Evolutionary conservation across 2,329 filamentous ascomycete species (phyloP).

Genomic region (Ophiosphaerella herpotricha): DNA sequence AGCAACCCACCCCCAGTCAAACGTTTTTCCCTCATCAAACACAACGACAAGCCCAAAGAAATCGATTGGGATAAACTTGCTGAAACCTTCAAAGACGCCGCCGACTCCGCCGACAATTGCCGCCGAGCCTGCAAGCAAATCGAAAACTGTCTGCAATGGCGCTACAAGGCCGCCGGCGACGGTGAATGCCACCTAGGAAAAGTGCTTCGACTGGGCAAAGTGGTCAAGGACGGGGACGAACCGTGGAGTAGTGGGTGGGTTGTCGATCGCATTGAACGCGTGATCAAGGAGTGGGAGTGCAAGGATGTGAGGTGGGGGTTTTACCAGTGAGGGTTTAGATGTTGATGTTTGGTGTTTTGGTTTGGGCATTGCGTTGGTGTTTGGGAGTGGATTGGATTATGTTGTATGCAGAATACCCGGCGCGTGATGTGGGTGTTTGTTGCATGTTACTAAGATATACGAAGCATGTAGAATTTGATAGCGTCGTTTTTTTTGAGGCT

Average conservation of each 20-base stretch:
- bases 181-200: conserved; percentile 42
- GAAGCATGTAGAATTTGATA: too few relatives aligned
- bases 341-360: too few relatives aligned
- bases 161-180: conserved; percentile 25
- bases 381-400: too few relatives aligned
- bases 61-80: conserved; percentile 23
- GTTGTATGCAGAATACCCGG: too few relatives aligned
- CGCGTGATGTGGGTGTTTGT: too few relatives aligned
- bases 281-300: conserved; percentile 32
- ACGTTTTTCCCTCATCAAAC: too few relatives aligned
- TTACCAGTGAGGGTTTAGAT: conserved; percentile 18
- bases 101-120: conserved; percentile 29
- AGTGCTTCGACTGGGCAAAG: conserved; percentile 33
- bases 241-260: conserved; percentile 46
- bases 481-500: too few relatives aligned
- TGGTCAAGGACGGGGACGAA: conserved; percentile 13
- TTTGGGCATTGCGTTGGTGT: too few relatives aligned
- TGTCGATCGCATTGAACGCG: conserved; percentile 32
- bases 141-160: conserved; percentile 46
- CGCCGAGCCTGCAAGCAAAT: conserved; percentile 30
- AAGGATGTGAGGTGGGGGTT: conserved; percentile 36
- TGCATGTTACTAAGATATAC: too few relatives aligned
- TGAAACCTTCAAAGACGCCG: conserved; percentile 27
- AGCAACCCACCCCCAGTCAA: background rate
- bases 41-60: conserved; percentile 3